Conservation (phyloP, 2,329 filamentous ascomycete genomes). For the Alternaria hordeiaustralica region DNA sequence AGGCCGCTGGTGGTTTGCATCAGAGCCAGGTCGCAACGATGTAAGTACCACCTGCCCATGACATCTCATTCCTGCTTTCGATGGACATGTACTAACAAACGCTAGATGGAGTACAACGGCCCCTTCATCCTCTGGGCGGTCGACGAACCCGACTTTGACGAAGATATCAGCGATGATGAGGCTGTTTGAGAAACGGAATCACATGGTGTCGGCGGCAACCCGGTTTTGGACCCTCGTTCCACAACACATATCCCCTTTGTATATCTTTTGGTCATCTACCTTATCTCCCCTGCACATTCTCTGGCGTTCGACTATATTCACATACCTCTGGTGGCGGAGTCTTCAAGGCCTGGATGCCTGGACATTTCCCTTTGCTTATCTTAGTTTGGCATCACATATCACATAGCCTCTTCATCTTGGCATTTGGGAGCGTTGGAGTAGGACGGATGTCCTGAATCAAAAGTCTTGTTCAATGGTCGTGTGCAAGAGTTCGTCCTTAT, state of each 20-base stretch:
- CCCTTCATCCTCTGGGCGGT: conserved; percentile 50
- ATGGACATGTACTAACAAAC: conserved; percentile 12
- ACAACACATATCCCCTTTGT: neutral
- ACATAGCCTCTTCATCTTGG: neutral
- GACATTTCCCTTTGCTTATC: neutral
- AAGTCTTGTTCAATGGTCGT: neutral
- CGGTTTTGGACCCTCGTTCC: neutral
- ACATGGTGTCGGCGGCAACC: neutral
- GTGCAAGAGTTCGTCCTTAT: neutral
- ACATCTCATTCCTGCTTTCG: neutral
- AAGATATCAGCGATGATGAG: conserved; percentile 3
- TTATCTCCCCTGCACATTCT: neutral
- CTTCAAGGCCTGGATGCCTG: neutral
- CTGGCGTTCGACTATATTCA: neutral
- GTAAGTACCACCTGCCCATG: conserved; percentile 18
- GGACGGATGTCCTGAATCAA: neutral
- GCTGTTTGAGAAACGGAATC: neutral
- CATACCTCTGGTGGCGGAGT: neutral
- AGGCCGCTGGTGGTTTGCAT: conserved; percentile 56
- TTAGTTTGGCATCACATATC: neutral
- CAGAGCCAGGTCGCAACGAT: conserved; percentile 27
- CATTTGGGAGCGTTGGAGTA: neutral
- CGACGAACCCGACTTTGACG: conserved; percentile 16
- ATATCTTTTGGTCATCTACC: neutral
- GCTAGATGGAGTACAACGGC: conserved; percentile 29